Conservation (phyloP, 352 stramenopile genomes). For the Globisporangium camurandrum region DNA sequence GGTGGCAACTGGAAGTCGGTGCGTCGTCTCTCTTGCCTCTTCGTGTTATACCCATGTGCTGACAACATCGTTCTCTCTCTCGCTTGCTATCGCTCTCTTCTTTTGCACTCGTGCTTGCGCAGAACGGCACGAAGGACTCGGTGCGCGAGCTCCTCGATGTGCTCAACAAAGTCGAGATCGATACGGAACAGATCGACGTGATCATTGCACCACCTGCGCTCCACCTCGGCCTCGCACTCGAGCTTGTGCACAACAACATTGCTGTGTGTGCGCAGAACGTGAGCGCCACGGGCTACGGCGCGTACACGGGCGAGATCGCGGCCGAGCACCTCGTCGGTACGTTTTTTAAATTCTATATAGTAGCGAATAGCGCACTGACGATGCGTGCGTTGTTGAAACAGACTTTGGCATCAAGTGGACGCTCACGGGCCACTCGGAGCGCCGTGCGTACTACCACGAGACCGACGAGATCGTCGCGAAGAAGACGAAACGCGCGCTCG, state of each 20-base stretch:
- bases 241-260: constrained; percentile 51
- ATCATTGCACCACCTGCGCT: constrained; percentile 61
- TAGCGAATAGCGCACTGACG: too few species aligned
- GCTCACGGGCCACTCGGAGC: constrained; percentile 91
- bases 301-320: constrained; percentile 89
- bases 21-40: constrained; percentile 20
- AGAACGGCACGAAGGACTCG: constrained; percentile 72
- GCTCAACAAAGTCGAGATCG: constrained; percentile 67
- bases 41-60: background rate
- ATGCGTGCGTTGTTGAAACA: too few species aligned
- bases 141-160: constrained; percentile 79
- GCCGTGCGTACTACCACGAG: constrained; percentile 88
- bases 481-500: constrained; percentile 70
- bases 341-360: constrained; percentile 6
- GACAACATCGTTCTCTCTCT: background rate
- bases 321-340: constrained; percentile 85
- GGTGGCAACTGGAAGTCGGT: constrained; percentile 90
- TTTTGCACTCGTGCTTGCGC: background rate
- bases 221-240: constrained; percentile 38
- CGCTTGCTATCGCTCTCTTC: constrained; percentile 14
- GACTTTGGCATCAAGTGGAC: constrained; percentile 74
- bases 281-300: constrained; percentile 75
- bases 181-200: constrained; percentile 61
- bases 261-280: constrained; percentile 58
- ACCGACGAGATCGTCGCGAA: constrained; percentile 75